These are phyloP conservation scores for Rhynchosporium graminicola DNA, from an alignment of 2,329 filamentous ascomycete species.

Conservation along the genomic window DNA sequence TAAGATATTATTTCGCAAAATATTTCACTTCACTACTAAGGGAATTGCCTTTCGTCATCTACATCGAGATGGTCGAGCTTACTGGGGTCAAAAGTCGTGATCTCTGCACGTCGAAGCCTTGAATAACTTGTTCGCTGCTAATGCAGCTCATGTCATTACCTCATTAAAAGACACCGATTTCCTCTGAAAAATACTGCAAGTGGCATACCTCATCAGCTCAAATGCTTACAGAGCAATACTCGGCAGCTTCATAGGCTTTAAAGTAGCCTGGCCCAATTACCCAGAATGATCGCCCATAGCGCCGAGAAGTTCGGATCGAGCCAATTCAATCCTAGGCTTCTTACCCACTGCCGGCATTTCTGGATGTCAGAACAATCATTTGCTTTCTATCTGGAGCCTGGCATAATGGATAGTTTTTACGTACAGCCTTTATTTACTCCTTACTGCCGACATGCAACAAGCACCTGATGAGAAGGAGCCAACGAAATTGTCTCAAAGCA, in stretches of 20 bases:
- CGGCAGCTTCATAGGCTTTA: neutral
- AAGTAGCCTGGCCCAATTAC: neutral
- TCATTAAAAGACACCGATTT: too few species aligned
- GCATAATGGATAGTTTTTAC: neutral
- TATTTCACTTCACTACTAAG: too few species aligned
- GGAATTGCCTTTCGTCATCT: too few species aligned
- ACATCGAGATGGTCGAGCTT: too few species aligned
- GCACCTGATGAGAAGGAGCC: neutral
- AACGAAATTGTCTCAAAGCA: neutral
- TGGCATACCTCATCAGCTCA: neutral
- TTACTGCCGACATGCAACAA: neutral
- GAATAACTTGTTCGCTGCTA: too few species aligned
- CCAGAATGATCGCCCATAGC: neutral
- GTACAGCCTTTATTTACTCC: neutral
- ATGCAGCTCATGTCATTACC: too few species aligned
- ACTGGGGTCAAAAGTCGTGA: too few species aligned
- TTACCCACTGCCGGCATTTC: neutral
- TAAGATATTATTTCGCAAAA: too few species aligned
- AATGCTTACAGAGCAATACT: neutral
- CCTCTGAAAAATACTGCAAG: neutral
- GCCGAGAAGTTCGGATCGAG: slow-evolving; percentile 1
- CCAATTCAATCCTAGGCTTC: neutral
- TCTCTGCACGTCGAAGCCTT: too few species aligned
- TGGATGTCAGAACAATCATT: neutral
- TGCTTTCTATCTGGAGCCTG: neutral